Base-by-base conservation (phyloP, 345 rosid genomes). In the Citrus unshiu region DNA sequence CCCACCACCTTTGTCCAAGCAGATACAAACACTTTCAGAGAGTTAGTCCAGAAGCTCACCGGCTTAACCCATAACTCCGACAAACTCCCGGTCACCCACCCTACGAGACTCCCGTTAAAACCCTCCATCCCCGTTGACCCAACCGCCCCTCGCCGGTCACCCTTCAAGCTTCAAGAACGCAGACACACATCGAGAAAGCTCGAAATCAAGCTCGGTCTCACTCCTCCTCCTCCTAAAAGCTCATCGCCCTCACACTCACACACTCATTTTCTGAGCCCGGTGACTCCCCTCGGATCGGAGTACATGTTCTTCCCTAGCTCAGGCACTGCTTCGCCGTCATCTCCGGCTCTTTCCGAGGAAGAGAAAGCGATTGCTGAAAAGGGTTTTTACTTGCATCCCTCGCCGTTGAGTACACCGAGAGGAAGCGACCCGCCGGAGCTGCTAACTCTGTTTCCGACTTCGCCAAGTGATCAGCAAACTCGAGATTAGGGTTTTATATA, bases 111-210 rank as follows among this genome's bases (percentile, higher is more conserved):
- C 75, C 29, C 77, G 0, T 73, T 81, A 0, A 85, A 77, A 73
- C 61, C 76, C 12, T 72, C 82, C 16, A 51, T 49, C 30, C 61
- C 83, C 32, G 74, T 74, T 19, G 83, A 81, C 58, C 68, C 83
- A 6, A 77, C 80, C 9, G 75, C 40, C 22, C 89, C 88, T 0
- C 88, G 89, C 12, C 78, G 88, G 30, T 76, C 89, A 9, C 71
- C 84, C 1, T 88, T 84, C 85, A 88, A 88, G 80, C 88, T 88
- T 39, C 91, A 86, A 72, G 89, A 86, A 78, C 91, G 91, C 2
- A 83, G 91, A 35, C 86, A 81, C 4, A 29, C 84, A 43, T 63
- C 78, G 24, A 84, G 84, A 37, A 88, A 86, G 79, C 88, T 88
- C 9, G 88, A 84, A 73, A 84, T 88, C 81, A 78, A 83, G 77